Conservation (phyloP, 768 basidiomycete species). For the Leccinum rimulosum region DNA sequence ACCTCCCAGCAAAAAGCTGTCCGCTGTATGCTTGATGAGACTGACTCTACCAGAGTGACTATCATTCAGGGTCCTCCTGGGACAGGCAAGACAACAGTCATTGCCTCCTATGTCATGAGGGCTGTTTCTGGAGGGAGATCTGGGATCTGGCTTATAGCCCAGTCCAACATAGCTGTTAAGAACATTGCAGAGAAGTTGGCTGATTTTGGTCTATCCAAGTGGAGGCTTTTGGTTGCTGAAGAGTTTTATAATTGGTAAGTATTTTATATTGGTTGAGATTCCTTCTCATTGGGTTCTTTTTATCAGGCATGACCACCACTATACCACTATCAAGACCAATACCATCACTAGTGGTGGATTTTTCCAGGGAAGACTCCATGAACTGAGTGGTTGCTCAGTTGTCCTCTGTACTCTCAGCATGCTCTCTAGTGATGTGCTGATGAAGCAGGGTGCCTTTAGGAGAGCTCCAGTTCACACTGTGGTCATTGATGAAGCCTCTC, state of each 20-base stretch:
- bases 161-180: conserved; percentile 86
- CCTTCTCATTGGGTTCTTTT: conserved; percentile 3
- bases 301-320: conserved; percentile 80
- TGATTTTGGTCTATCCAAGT: conserved; percentile 48
- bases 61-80: conserved; percentile 55
- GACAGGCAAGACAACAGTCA: conserved; percentile 73
- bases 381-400: conserved; percentile 42
- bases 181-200: conserved; percentile 85
- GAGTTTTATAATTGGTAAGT: conserved; percentile 70
- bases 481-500: conserved; percentile 65
- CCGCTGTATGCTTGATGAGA: conserved; percentile 36
- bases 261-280: not conserved
- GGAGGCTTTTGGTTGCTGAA: conserved; percentile 68
- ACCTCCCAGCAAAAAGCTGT: conserved; percentile 38
- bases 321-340: conserved; percentile 44
- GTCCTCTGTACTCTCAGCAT: conserved; percentile 77
- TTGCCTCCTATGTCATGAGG: conserved; percentile 56
- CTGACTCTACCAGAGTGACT: conserved; percentile 36
- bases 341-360: conserved; percentile 51
- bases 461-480: conserved; percentile 44
- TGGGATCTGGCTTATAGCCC: conserved; percentile 79
- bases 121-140: conserved; percentile 38
- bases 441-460: conserved; percentile 18
- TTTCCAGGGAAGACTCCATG: conserved; percentile 25
- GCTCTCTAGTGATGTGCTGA: conserved; percentile 47